phyloP scores from a whole-genome alignment of 2,329 filamentous ascomycete species.

The Raffaelea arxii region DNA sequence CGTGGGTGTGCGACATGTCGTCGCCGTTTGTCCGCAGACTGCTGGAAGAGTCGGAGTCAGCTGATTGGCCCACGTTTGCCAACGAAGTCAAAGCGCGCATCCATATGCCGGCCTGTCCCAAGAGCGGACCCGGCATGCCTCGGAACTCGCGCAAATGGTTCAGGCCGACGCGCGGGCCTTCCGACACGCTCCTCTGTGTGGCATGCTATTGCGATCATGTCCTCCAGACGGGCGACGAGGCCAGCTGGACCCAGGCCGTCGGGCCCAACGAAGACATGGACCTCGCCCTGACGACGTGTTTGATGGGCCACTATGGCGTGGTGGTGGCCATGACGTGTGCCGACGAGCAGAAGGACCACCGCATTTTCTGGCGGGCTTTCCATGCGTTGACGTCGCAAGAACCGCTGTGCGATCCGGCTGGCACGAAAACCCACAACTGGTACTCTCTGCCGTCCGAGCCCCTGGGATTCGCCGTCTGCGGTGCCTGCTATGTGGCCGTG shows the following conservation, averaged over 20 bases:
- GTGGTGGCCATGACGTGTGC: slow-evolving; percentile 20
- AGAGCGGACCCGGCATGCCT: background rate
- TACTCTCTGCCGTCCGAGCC: slow-evolving; percentile 24
- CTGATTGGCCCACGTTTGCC: background rate
- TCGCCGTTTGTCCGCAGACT: background rate
- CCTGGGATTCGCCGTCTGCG: slow-evolving; percentile 24
- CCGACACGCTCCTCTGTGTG: background rate
- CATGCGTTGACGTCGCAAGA: slow-evolving; percentile 16
- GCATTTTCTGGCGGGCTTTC: slow-evolving; percentile 24
- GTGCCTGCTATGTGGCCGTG: slow-evolving; percentile 23
- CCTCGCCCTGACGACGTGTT: slow-evolving; percentile 16
- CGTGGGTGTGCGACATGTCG: background rate
- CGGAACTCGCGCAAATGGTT: background rate
- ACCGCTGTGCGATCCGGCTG: slow-evolving; percentile 20
- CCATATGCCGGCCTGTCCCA: background rate
- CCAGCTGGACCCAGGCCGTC: slow-evolving; percentile 9
- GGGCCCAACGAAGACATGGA: too few species aligned
- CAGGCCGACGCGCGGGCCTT: background rate
- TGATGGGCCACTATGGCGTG: slow-evolving; percentile 18
- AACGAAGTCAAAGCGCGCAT: background rate
- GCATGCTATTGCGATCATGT: slow-evolving; percentile 27
- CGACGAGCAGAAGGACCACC: slow-evolving; percentile 19
- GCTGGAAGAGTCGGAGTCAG: background rate
- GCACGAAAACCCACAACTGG: slow-evolving; percentile 21
- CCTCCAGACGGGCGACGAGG: slow-evolving; percentile 14